phyloP scores from a whole-genome alignment of 1,284 basidiomycete species.

The Trametes versicolor region DNA sequence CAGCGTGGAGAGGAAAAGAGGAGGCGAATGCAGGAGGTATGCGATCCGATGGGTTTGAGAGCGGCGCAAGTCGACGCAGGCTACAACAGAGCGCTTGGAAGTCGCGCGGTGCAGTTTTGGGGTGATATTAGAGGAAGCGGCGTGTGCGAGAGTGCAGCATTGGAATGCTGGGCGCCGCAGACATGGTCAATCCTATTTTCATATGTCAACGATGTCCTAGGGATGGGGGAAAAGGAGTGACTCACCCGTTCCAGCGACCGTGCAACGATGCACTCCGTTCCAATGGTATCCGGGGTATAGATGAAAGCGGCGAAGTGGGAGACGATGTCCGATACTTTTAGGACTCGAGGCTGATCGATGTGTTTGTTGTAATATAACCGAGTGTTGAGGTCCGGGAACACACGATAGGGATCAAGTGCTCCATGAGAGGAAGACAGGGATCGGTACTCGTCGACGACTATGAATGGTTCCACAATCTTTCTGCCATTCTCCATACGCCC shows the following conservation, averaged over 20 bases:
- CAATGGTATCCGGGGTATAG: not conserved
- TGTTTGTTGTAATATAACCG: conserved; percentile 2
- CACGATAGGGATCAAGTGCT: not conserved
- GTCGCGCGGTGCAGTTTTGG: no score
- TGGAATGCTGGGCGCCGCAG: no score
- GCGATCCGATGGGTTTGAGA: no score
- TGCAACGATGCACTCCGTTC: not conserved
- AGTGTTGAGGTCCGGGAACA: not conserved
- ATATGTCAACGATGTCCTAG: no score
- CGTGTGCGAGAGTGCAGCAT: no score
- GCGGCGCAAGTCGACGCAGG: no score
- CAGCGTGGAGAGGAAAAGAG: no score
- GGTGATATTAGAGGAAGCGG: no score
- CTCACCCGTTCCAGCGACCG: conserved; percentile 1
- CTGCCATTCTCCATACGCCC: not conserved
- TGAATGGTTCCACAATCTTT: not conserved
- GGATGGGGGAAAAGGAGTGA: no score
- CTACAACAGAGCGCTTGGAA: no score
- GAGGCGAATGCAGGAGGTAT: no score
- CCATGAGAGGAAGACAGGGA: not conserved
- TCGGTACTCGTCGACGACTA: not conserved
- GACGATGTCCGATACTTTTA: not conserved
- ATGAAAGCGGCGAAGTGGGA: conserved; percentile 7
- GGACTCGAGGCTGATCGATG: not conserved
- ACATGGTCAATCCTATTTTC: no score